These are phyloP conservation scores for Coniochaeta prunicola DNA, from an alignment of 2,329 filamentous ascomycete genomes.

Conservation along the genomic window DNA sequence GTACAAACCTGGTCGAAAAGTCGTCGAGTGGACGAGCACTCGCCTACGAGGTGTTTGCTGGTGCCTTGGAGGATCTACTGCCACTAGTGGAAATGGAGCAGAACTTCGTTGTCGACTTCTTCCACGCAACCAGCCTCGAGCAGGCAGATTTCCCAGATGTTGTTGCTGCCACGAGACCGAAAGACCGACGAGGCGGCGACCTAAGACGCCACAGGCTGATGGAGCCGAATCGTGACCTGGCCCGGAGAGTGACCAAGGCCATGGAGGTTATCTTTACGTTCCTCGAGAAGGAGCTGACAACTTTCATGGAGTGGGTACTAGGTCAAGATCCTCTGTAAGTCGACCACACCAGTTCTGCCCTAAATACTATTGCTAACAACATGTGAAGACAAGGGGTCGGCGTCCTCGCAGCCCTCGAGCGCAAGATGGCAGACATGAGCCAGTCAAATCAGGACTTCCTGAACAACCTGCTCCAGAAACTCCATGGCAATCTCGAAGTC, in stretches of 20 bases:
- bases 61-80: constrained; percentile 72
- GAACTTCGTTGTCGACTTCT: constrained; percentile 95
- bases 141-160: constrained; percentile 77
- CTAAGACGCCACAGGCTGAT: constrained; percentile 68
- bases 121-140: constrained; percentile 84
- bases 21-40: constrained; percentile 58
- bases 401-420: constrained; percentile 72
- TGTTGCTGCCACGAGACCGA: constrained; percentile 58
- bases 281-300: constrained; percentile 70
- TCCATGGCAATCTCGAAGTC: constrained; percentile 66
- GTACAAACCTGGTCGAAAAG: constrained; percentile 44
- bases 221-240: constrained; percentile 82
- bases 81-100: constrained; percentile 87
- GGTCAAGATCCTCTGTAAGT: constrained; percentile 74
- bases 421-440: constrained; percentile 69
- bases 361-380: neutral
- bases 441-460: constrained; percentile 93
- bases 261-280: constrained; percentile 88
- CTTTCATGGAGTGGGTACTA: constrained; percentile 76
- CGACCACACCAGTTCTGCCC: neutral
- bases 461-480: constrained; percentile 66
- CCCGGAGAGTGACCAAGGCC: constrained; percentile 73
- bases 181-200: constrained; percentile 64
- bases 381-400: constrained; percentile 73
- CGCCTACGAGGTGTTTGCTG: constrained; percentile 75